phyloP scores from a whole-genome alignment of 805 yeast species.

The Debaryomyces tyrocola region DNA sequence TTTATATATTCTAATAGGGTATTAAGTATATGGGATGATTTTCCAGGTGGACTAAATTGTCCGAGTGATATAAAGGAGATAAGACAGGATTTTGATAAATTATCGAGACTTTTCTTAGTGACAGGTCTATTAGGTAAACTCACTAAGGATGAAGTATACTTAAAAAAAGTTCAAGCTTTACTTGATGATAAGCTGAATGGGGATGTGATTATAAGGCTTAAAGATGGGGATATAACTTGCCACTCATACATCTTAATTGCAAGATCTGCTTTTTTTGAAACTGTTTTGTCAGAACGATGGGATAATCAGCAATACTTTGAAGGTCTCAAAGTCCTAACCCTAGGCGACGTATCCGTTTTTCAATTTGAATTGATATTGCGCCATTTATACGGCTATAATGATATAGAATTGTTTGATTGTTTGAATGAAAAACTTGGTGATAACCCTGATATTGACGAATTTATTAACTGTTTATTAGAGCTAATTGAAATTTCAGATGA shows the following conservation, averaged over 20 bases:
- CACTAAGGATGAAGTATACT: slow-evolving; percentile 16
- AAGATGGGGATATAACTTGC: slow-evolving; percentile 46
- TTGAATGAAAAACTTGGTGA: slow-evolving; percentile 12
- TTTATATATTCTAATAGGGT: slow-evolving; percentile 50
- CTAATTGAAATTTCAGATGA: slow-evolving; percentile 64
- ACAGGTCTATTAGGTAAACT: slow-evolving; percentile 26
- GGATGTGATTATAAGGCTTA: slow-evolving; percentile 48
- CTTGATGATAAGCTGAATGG: slow-evolving; percentile 16
- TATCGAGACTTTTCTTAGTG: slow-evolving; percentile 20
- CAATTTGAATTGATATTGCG: slow-evolving; percentile 52
- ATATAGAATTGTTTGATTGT: slow-evolving; percentile 38
- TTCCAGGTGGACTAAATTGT: slow-evolving; percentile 20
- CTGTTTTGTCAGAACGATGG: slow-evolving; percentile 61
- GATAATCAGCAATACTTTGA: slow-evolving; percentile 14
- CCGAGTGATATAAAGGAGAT: slow-evolving; percentile 29
- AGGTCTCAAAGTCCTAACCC: slow-evolving; percentile 25
- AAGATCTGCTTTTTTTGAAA: slow-evolving; percentile 64
- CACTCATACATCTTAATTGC: slow-evolving; percentile 54
- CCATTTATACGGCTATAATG: slow-evolving; percentile 58
- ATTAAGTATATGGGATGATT: slow-evolving; percentile 48
- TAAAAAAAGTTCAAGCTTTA: slow-evolving; percentile 15
- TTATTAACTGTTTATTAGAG: slow-evolving; percentile 56
- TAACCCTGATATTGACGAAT: slow-evolving; percentile 33
- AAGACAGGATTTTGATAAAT: slow-evolving; percentile 25
- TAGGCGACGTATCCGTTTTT: slow-evolving; percentile 40